Conservation (phyloP, 768 basidiomycete genomes). For the Trichaptum fuscoviolaceum region DNA sequence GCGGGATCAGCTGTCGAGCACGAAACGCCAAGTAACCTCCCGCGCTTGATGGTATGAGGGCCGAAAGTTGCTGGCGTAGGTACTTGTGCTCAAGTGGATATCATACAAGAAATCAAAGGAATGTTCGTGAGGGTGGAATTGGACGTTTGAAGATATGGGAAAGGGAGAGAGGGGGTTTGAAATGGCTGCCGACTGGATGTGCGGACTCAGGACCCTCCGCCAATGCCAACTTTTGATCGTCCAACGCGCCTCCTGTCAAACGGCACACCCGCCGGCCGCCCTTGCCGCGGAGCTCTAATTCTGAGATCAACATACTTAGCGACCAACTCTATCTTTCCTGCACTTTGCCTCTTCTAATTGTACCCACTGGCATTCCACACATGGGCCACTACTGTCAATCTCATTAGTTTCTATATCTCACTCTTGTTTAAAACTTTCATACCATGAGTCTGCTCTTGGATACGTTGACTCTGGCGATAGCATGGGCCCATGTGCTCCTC, state of each 20-base stretch:
- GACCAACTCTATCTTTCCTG: not conserved
- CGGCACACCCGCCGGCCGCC: not conserved
- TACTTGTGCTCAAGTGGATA: not conserved
- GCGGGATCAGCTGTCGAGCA: too few relatives aligned
- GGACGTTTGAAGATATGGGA: not conserved
- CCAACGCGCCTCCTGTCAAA: not conserved
- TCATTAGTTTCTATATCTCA: too few relatives aligned
- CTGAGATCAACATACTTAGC: not conserved
- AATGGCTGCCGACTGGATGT: not conserved
- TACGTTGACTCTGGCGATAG: conserved; percentile 40
- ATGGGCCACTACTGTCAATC: too few relatives aligned
- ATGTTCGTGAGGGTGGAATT: not conserved
- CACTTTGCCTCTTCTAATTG: not conserved
- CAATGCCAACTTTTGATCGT: not conserved
- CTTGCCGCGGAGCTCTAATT: not conserved
- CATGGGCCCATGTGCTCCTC: conserved; percentile 65
- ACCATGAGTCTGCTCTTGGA: conserved; percentile 42
- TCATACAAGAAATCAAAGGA: not conserved
- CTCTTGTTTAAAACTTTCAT: not conserved
- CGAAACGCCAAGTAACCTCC: not conserved
- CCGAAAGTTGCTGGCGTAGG: not conserved
- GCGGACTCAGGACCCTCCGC: not conserved
- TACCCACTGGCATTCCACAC: not conserved
- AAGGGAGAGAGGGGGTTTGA: not conserved
- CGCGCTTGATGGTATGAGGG: too few relatives aligned